phyloP scores from a whole-genome alignment of 345 rosid genomes.

The Pugionium dolabratum region DNA sequence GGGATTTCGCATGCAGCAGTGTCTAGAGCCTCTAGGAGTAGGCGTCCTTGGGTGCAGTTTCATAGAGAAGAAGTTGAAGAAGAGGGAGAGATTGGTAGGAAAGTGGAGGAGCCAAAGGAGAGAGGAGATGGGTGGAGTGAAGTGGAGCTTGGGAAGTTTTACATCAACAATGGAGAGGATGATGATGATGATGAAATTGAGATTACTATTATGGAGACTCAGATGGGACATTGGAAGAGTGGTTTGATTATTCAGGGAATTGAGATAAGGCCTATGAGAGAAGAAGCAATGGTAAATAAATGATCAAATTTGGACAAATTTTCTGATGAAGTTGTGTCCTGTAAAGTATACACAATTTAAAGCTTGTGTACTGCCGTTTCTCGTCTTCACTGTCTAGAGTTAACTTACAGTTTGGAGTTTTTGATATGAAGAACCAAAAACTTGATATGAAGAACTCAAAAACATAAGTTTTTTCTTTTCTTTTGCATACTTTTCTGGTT shows the following conservation, averaged over 20 bases:
- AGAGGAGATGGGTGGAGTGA: slow-evolving; percentile 73
- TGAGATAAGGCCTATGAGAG: slow-evolving; percentile 55
- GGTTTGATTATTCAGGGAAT: slow-evolving; percentile 62
- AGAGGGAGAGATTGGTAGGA: slow-evolving; percentile 14
- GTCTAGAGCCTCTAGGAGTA: slow-evolving; percentile 34
- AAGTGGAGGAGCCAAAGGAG: slow-evolving; percentile 40
- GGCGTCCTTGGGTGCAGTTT: slow-evolving; percentile 28
- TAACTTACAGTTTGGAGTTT: not conserved
- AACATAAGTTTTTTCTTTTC: too few species aligned
- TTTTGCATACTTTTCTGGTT: too few species aligned
- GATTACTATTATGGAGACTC: slow-evolving; percentile 47
- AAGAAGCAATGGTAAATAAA: not conserved
- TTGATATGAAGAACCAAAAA: not conserved
- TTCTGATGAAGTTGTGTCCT: not conserved
- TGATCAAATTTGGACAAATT: not conserved
- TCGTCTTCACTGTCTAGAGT: slow-evolving; percentile 1
- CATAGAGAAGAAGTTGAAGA: slow-evolving; percentile 24
- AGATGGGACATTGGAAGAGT: slow-evolving; percentile 52
- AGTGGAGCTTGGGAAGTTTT: slow-evolving; percentile 57
- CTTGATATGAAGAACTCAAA: too few species aligned
- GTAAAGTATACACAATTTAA: not conserved
- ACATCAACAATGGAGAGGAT: slow-evolving; percentile 4
- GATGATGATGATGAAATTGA: slow-evolving; percentile 48
- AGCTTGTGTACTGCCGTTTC: slow-evolving; percentile 5
- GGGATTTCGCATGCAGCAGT: slow-evolving; percentile 15